A percentile compares a stretch with the other conserved stretches of the same genome.
These are phyloP conservation scores for Ceratocystis smalleyi DNA, from an alignment of 2,329 filamentous ascomycete genomes.

Conservation along the genomic window DNA sequence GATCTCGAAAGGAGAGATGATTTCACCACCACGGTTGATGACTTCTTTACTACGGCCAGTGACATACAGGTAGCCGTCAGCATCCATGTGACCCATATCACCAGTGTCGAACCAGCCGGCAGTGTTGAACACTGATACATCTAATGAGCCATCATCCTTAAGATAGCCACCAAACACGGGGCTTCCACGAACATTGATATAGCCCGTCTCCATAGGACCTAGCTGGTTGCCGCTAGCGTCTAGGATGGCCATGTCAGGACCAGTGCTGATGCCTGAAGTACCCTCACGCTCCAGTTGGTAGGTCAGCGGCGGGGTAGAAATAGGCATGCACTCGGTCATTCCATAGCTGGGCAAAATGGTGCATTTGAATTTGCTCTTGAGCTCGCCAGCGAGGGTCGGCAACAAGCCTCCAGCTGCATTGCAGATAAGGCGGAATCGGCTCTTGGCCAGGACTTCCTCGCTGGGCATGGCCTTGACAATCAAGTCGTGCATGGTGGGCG, in stretches of 20 bases:
- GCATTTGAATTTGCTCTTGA: conserved; percentile 36
- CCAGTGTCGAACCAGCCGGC: conserved; percentile 41
- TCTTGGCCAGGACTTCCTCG: conserved; percentile 27
- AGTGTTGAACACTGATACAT: conserved; percentile 31
- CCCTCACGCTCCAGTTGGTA: conserved; percentile 37
- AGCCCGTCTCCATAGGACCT: conserved; percentile 25
- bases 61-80: conserved; percentile 37
- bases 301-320: conserved; percentile 38
- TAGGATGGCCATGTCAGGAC: conserved; percentile 36
- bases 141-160: conserved; percentile 27
- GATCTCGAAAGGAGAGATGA: conserved; percentile 45
- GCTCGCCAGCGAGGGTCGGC: conserved; percentile 33
- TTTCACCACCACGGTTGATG: conserved; percentile 41
- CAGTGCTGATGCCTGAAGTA: conserved; percentile 37
- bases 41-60: conserved; percentile 41
- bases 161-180: conserved; percentile 38
- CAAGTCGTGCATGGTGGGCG: conserved; percentile 40
- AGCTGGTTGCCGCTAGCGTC: conserved; percentile 25
- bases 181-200: conserved; percentile 36
- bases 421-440: conserved; percentile 36
- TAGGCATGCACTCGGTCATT: conserved; percentile 46
- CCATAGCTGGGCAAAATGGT: conserved; percentile 41
- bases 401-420: conserved; percentile 40
- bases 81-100: conserved; percentile 37
- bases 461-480: conserved; percentile 33